Conservation (phyloP, 2,329 filamentous ascomycete genomes). For the Purpureocillium lavendulum region DNA sequence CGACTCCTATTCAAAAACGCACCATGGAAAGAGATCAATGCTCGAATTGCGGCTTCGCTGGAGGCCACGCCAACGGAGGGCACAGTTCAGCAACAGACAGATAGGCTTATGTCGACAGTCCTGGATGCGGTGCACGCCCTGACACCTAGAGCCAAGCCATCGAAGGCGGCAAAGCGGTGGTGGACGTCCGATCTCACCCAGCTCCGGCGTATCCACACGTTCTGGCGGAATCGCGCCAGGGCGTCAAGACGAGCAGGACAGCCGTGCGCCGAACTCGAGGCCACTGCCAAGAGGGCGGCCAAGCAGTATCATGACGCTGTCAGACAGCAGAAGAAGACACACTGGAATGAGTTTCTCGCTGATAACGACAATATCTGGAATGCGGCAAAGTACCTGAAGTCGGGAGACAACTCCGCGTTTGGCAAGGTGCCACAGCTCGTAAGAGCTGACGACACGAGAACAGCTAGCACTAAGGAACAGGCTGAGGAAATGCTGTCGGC, state of each 20-base stretch:
- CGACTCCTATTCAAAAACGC: slow-evolving; percentile 5
- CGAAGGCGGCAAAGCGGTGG: slow-evolving; percentile 19
- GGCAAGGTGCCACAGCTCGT: neutral
- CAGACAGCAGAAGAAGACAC: slow-evolving; percentile 9
- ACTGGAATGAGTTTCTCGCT: slow-evolving; percentile 3
- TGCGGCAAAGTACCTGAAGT: slow-evolving; percentile 1
- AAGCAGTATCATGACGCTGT: slow-evolving; percentile 18
- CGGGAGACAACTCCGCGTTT: neutral
- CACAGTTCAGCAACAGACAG: slow-evolving; percentile 6
- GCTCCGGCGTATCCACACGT: slow-evolving; percentile 16
- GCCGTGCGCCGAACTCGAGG: slow-evolving; percentile 9
- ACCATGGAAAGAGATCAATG: slow-evolving; percentile 7
- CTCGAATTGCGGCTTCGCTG: slow-evolving; percentile 2
- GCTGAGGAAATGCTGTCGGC: slow-evolving; percentile 11
- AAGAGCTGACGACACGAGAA: neutral
- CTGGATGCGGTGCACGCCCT: slow-evolving; percentile 2
- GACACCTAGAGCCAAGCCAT: slow-evolving; percentile 17
- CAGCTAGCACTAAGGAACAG: slow-evolving; percentile 8
- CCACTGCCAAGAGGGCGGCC: slow-evolving; percentile 10
- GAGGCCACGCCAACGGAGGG: slow-evolving; percentile 2
- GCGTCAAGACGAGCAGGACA: slow-evolving; percentile 8
- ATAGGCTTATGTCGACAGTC: slow-evolving; percentile 4
- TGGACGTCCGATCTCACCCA: slow-evolving; percentile 19
- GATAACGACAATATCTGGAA: slow-evolving; percentile 3
- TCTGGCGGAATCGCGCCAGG: slow-evolving; percentile 18